Evolutionary conservation across 1,284 basidiomycete genomes (phyloP).

Genomic region (Volvariella surrecta): DNA sequence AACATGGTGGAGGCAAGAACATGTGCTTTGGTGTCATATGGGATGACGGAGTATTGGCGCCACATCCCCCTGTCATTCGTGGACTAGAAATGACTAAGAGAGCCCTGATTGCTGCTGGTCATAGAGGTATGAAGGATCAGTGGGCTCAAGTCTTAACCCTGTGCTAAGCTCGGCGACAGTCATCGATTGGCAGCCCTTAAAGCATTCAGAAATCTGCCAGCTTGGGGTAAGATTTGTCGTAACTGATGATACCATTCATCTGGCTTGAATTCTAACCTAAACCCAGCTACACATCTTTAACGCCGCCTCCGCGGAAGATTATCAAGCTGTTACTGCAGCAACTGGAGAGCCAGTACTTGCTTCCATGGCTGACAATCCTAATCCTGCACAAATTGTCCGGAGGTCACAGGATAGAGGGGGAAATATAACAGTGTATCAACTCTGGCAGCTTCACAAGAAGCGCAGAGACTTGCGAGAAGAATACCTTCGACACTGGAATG

Average conservation of each 20-base stretch:
- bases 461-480: slow-evolving; percentile 35
- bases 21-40: slow-evolving; percentile 58
- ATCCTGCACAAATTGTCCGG: slow-evolving; percentile 4
- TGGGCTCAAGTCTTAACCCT: background rate
- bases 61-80: slow-evolving; percentile 64
- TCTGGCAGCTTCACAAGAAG: slow-evolving; percentile 48
- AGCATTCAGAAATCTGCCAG: slow-evolving; percentile 27
- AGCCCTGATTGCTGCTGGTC: slow-evolving; percentile 58
- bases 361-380: slow-evolving; percentile 32
- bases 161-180: slow-evolving; percentile 19
- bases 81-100: slow-evolving; percentile 51
- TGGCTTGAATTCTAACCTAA: slow-evolving; percentile 4
- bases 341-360: slow-evolving; percentile 43
- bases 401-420: slow-evolving; percentile 7
- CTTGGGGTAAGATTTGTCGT: slow-evolving; percentile 20
- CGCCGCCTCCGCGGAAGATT: slow-evolving; percentile 37
- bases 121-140: slow-evolving; percentile 40
- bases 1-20: slow-evolving; percentile 47
- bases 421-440: slow-evolving; percentile 31
- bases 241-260: background rate
- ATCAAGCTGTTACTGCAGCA: slow-evolving; percentile 24
- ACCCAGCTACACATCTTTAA: slow-evolving; percentile 31
- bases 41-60: slow-evolving; percentile 49
- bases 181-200: slow-evolving; percentile 33
- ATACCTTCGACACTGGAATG: slow-evolving; percentile 52